Evolutionary conservation across 2,329 filamentous ascomycete species (phyloP).

Genomic region (Lasiodiplodia sp.): DNA sequence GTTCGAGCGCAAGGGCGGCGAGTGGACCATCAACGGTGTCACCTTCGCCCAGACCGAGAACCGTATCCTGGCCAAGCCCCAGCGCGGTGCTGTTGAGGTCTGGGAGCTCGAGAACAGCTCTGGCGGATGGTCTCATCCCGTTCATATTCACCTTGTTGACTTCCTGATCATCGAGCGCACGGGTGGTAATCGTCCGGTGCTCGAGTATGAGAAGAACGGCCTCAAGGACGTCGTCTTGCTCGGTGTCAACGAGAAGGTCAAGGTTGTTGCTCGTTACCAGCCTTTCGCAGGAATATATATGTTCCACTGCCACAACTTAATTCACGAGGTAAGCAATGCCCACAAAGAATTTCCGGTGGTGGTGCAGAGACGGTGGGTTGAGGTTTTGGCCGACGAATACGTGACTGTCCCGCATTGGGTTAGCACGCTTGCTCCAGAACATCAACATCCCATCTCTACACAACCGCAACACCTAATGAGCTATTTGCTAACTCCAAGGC

Average conservation of each 20-base stretch:
- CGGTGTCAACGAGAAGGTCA: constrained; percentile 52
- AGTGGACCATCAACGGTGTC: constrained; percentile 46
- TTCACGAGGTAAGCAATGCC: constrained; percentile 47
- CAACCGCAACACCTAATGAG: neutral
- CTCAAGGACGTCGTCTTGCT: constrained; percentile 68
- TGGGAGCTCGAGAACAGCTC: constrained; percentile 55
- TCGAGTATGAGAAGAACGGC: constrained; percentile 62
- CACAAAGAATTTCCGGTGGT: too few species aligned
- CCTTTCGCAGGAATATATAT: constrained; percentile 48
- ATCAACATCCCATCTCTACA: neutral
- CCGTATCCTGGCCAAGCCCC: constrained; percentile 44
- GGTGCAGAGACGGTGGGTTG: neutral
- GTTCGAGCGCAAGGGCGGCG: constrained; percentile 39
- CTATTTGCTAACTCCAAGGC: neutral
- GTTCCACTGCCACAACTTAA: constrained; percentile 57
- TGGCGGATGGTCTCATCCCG: constrained; percentile 61
- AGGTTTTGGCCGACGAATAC: neutral
- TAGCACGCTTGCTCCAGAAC: neutral
- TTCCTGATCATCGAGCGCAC: constrained; percentile 61
- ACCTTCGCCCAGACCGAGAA: constrained; percentile 44
- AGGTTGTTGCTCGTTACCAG: constrained; percentile 41
- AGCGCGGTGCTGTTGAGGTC: constrained; percentile 45
- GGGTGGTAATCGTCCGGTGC: constrained; percentile 53
- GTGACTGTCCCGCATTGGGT: neutral
- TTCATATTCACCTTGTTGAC: constrained; percentile 67